A percentile compares a stretch with the other conserved stretches of the same genome.
Evolutionary conservation across 768 basidiomycete species (phyloP).

Genomic region (Zangia roseola): DNA sequence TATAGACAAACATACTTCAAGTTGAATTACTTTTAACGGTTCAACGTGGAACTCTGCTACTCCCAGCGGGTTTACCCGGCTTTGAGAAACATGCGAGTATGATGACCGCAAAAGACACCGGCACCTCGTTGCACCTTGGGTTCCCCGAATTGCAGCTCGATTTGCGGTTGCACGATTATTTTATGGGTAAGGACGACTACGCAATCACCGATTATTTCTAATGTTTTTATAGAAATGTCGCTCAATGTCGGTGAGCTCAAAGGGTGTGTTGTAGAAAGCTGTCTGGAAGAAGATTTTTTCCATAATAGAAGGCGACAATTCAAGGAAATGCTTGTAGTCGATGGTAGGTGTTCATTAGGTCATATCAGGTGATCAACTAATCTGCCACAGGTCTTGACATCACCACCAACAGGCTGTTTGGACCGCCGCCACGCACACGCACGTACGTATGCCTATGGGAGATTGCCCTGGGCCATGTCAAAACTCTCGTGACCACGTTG

Average conservation of each 20-base stretch:
- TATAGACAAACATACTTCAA: conserved; percentile 82
- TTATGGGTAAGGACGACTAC: conserved; percentile 62
- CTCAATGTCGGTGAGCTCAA: conserved; percentile 66
- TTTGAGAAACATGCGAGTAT: conserved; percentile 40
- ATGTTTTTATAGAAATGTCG: conserved; percentile 60
- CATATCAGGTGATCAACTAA: neutral
- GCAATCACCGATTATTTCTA: conserved; percentile 3
- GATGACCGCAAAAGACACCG: conserved; percentile 39
- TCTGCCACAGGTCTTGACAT: conserved; percentile 63
- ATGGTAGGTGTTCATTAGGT: conserved; percentile 35
- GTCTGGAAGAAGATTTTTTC: conserved; percentile 42
- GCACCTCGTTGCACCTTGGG: conserved; percentile 52
- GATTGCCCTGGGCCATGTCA: conserved; percentile 65
- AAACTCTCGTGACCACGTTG: conserved; percentile 51
- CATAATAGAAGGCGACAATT: conserved; percentile 14
- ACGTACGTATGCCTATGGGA: conserved; percentile 97
- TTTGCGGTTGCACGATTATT: conserved; percentile 80
- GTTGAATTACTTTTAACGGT: conserved; percentile 60
- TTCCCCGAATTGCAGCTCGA: conserved; percentile 73
- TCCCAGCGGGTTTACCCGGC: conserved; percentile 69
- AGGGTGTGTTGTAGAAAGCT: conserved; percentile 49
- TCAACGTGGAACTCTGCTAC: conserved; percentile 50
- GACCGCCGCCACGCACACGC: conserved; percentile 77
- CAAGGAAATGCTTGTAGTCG: conserved; percentile 45
- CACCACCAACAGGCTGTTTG: conserved; percentile 83